These are phyloP conservation scores for Thuja plicata DNA, from an alignment of 83 land plant species.

Conservation along the genomic window DNA sequence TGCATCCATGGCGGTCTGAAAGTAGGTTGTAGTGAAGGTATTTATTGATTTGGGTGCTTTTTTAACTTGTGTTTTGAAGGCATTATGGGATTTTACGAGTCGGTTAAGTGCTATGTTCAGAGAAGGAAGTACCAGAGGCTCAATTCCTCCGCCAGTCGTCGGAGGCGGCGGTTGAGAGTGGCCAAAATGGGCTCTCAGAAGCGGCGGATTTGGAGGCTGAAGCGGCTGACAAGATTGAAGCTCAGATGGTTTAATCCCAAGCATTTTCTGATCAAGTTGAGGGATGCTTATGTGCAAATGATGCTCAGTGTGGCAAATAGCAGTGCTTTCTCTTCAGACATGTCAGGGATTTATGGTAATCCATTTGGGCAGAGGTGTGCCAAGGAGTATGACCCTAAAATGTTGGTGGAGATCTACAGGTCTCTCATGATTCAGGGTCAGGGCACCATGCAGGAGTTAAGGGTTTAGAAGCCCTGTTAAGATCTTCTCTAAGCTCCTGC, in stretches of 20 bases:
- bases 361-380: not conserved
- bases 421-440: not conserved
- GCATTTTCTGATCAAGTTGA: slow-evolving; percentile 6
- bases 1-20: no score
- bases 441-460: not conserved
- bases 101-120: not conserved
- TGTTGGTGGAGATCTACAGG: not conserved
- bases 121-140: not conserved
- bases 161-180: not conserved
- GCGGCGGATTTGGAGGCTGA: slow-evolving; percentile 17
- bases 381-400: not conserved
- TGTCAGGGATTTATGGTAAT: not conserved
- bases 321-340: not conserved
- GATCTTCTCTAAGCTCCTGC: no score
- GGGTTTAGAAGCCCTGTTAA: no score
- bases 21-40: no score
- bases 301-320: slow-evolving; percentile 8
- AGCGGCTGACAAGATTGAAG: not conserved
- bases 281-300: slow-evolving; percentile 29
- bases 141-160: no score
- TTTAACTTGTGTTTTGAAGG: not conserved
- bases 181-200: not conserved
- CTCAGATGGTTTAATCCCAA: slow-evolving; percentile 4
- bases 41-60: no score
- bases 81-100: not conserved